Evolutionary conservation across 495 filamentous ascomycete species (phyloP).

Genomic region (Daldinia concentrica): DNA sequence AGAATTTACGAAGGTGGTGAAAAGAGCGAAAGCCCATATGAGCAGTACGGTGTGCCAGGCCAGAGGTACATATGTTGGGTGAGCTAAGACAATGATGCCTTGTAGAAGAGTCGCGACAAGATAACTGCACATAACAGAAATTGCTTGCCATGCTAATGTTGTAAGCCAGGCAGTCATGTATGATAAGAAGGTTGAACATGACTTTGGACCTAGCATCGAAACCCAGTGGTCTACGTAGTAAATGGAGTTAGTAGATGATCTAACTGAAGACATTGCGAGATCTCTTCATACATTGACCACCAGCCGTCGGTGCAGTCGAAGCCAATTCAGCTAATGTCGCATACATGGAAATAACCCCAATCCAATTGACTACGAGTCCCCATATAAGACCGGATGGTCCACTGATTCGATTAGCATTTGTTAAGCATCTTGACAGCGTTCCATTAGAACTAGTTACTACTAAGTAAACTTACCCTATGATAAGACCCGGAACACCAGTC

Average conservation of each 20-base stretch:
- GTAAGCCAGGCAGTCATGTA: conserved; percentile 42
- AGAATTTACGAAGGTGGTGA: conserved; percentile 56
- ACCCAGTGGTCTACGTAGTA: conserved; percentile 35
- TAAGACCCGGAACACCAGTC: conserved; percentile 27
- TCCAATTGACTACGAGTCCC: conserved; percentile 61
- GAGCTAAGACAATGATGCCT: conserved; percentile 54
- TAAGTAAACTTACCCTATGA: conserved; percentile 6
- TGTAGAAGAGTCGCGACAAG: conserved; percentile 34
- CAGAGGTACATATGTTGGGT: conserved; percentile 46
- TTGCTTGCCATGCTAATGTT: conserved; percentile 37
- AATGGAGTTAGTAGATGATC: not conserved
- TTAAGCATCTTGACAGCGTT: not conserved
- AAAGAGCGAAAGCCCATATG: conserved; percentile 50
- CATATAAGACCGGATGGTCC: conserved; percentile 64
- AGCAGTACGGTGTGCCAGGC: conserved; percentile 54
- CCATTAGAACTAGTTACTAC: not conserved
- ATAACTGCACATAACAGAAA: conserved; percentile 17
- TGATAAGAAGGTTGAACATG: conserved; percentile 29
- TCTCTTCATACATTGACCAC: conserved; percentile 39
- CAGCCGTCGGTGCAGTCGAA: conserved; percentile 54
- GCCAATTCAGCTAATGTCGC: conserved; percentile 58
- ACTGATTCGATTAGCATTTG: conserved; percentile 47
- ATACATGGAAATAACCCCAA: conserved; percentile 57
- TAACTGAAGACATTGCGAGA: not conserved
- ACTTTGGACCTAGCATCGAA: conserved; percentile 33